These are phyloP conservation scores for Gilbertella persicaria DNA, from an alignment of 371 early-diverging fungal genomes.

Conservation along the genomic window DNA sequence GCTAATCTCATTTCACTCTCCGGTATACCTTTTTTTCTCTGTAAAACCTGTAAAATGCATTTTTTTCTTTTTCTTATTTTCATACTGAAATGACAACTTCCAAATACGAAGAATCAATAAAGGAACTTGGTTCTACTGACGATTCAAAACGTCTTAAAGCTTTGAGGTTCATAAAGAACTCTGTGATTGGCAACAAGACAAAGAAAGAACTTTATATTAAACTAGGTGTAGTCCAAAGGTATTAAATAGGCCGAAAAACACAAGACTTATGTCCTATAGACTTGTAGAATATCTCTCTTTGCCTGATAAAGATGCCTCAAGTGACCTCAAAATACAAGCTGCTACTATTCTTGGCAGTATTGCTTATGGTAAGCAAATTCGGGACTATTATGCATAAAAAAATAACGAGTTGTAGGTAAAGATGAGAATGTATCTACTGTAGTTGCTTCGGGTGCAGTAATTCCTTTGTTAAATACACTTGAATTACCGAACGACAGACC, in stretches of 20 bases:
- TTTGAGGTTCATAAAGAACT: conserved; percentile 81
- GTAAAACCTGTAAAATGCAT: too few species aligned
- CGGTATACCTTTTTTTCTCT: too few species aligned
- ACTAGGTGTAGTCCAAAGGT: conserved; percentile 72
- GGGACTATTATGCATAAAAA: neutral
- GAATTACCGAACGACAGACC: conserved; percentile 45
- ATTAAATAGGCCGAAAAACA: too few species aligned
- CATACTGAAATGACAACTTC: conserved; percentile 53
- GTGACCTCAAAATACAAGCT: conserved; percentile 64
- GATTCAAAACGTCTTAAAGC: conserved; percentile 57
- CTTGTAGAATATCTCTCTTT: conserved; percentile 57
- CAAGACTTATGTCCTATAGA: conserved; percentile 41
- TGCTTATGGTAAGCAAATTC: conserved; percentile 63
- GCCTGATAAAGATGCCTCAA: conserved; percentile 31
- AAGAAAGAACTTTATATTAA: conserved; percentile 79
- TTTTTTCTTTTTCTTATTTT: conserved; percentile 11
- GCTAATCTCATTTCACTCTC: too few species aligned
- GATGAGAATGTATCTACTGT: conserved; percentile 66
- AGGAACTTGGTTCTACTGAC: conserved; percentile 49
- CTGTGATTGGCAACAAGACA: conserved; percentile 84
- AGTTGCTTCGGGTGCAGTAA: conserved; percentile 61
- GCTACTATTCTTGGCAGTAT: conserved; percentile 80
- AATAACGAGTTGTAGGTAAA: conserved; percentile 47
- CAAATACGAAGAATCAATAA: conserved; percentile 60
- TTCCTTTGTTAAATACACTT: conserved; percentile 63